Conservation (phyloP, 805 yeast genomes). For the Spathaspora passalidarum region DNA sequence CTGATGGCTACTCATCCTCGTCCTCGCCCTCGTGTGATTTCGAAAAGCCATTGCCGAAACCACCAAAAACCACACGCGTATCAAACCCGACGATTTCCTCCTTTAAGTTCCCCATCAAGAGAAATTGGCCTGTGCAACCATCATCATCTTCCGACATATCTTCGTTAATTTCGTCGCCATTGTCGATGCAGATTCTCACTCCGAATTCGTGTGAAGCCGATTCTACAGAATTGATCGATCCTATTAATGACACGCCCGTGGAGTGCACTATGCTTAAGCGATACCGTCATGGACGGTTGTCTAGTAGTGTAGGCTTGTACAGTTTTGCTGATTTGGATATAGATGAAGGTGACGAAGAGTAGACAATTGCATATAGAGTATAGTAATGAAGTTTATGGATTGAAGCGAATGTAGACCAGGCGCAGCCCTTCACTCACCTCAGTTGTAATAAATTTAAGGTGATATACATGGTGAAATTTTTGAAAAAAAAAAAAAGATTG, state of each 20-base stretch:
- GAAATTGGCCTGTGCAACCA: background rate
- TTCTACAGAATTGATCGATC: conserved; percentile 24
- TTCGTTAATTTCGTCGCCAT: conserved; percentile 36
- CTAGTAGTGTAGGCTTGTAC: conserved; percentile 22
- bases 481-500: no score
- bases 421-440: no score
- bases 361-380: background rate
- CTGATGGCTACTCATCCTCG: conserved; percentile 24
- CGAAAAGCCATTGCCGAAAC: background rate
- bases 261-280: conserved; percentile 26
- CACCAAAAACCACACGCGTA: background rate
- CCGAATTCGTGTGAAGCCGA: conserved; percentile 15
- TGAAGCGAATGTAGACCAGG: no score
- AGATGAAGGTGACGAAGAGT: conserved; percentile 23
- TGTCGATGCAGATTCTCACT: conserved; percentile 30
- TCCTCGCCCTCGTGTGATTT: conserved; percentile 4
- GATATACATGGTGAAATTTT: no score
- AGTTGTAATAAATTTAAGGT: no score
- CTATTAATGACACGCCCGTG: conserved; percentile 38
- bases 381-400: background rate
- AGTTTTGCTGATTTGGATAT: conserved; percentile 19
- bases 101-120: conserved; percentile 4
- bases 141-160: conserved; percentile 10
- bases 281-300: conserved; percentile 6
- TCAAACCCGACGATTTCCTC: conserved; percentile 2